phyloP scores from a whole-genome alignment of 2,329 filamentous ascomycete genomes.

The Penicillium sp. region DNA sequence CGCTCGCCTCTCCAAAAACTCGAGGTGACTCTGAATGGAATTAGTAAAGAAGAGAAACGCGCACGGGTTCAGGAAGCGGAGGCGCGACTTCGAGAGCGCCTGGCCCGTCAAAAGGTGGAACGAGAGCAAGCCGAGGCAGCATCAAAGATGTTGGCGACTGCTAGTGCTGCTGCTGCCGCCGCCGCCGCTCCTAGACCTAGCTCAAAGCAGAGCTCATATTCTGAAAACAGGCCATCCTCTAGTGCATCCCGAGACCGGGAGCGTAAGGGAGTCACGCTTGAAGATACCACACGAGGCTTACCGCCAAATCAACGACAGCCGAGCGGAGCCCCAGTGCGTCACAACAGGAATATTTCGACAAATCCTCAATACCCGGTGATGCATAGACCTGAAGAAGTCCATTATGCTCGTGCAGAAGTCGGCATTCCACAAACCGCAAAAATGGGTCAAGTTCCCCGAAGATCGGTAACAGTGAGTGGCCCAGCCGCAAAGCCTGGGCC shows the following conservation, averaged over 20 bases:
- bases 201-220: conserved; percentile 7
- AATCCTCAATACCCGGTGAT: conserved; percentile 22
- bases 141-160: background rate
- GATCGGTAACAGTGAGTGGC: conserved; percentile 28
- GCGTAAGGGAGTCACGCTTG: background rate
- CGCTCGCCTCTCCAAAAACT: conserved; percentile 91
- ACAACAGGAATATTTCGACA: conserved; percentile 16
- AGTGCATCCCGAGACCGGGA: conserved; percentile 1
- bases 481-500: conserved; percentile 11
- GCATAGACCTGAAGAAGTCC: conserved; percentile 19
- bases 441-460: conserved; percentile 23
- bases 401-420: conserved; percentile 20
- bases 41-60: conserved; percentile 94
- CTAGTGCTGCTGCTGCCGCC: background rate
- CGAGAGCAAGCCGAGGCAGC: conserved; percentile 17
- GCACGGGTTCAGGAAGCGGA: conserved; percentile 83
- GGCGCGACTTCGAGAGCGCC: conserved; percentile 63
- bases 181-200: background rate
- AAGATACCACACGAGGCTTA: conserved; percentile 1
- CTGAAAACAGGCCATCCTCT: conserved; percentile 8
- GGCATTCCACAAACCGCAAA: conserved; percentile 12
- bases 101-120: conserved; percentile 33
- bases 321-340: conserved; percentile 16
- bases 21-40: conserved; percentile 84
- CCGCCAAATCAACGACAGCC: conserved; percentile 11